These are phyloP conservation scores for Mycena leptocephala DNA, from an alignment of 768 basidiomycete genomes.

Conservation along the genomic window DNA sequence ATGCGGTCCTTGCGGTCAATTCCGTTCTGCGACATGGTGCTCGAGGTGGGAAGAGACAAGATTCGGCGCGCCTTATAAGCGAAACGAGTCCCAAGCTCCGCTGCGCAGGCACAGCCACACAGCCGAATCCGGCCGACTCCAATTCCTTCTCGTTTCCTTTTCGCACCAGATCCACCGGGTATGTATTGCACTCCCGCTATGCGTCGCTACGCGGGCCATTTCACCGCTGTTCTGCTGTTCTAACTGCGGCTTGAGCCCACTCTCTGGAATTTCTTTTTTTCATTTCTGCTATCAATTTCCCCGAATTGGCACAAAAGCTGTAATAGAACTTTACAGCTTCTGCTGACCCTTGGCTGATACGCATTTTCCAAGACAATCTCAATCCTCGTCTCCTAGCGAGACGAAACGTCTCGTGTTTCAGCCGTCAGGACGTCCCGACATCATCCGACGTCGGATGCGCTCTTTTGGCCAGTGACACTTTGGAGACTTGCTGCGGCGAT, in stretches of 20 bases:
- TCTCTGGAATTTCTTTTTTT: not conserved
- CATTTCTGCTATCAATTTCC: not conserved
- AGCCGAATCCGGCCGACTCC: not conserved
- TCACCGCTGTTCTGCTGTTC: not conserved
- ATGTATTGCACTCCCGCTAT: too few relatives aligned
- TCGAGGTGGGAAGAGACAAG: not conserved
- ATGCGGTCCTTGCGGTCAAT: constrained; percentile 70
- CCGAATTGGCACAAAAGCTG: not conserved
- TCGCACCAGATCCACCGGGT: not conserved
- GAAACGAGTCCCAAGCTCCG: constrained; percentile 15
- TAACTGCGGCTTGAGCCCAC: not conserved
- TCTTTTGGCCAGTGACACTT: not conserved
- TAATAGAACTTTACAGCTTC: not conserved
- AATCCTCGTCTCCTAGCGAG: not conserved
- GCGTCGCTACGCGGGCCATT: not conserved
- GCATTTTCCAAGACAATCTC: too few relatives aligned
- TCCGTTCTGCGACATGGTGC: constrained; percentile 40
- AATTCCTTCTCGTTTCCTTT: not conserved
- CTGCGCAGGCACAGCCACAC: not conserved
- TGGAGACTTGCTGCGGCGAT: not conserved
- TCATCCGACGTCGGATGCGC: not conserved
- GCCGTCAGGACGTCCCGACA: not conserved
- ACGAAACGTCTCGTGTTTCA: not conserved
- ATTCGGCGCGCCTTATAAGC: constrained; percentile 14
- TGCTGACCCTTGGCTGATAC: too few relatives aligned